Percentiles rank a stretch among this genome's conserved stretches.
Evolutionary conservation across 2,329 filamentous ascomycete species (phyloP).

Genomic region (Fusarium luffae): DNA sequence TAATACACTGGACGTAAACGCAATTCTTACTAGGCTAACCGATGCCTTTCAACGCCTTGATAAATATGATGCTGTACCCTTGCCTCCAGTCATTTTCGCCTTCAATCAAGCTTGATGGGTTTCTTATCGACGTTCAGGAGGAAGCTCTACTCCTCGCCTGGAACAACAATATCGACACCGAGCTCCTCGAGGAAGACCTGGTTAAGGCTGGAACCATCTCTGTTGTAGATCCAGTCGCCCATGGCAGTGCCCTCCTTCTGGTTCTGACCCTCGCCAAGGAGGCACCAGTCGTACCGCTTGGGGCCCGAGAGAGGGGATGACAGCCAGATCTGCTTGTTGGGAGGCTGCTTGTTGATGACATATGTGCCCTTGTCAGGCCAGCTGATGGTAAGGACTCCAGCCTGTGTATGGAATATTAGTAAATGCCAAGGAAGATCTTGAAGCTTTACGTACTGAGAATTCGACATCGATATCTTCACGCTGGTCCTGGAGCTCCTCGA

Average conservation of each 20-base stretch:
- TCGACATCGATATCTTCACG: slow-evolving; percentile 86
- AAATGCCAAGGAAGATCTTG: not conserved
- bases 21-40: slow-evolving; percentile 19
- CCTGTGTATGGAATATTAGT: slow-evolving; percentile 60
- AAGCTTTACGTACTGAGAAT: slow-evolving; percentile 74
- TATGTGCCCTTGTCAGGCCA: slow-evolving; percentile 80
- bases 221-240: slow-evolving; percentile 87
- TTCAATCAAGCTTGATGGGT: slow-evolving; percentile 23
- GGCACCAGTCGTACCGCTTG: slow-evolving; percentile 92
- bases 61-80: slow-evolving; percentile 26
- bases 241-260: slow-evolving; percentile 80
- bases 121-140: slow-evolving; percentile 24
- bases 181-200: slow-evolving; percentile 81
- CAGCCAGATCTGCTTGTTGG: slow-evolving; percentile 98
- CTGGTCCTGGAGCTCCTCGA: slow-evolving; percentile 81
- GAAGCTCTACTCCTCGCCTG: slow-evolving; percentile 45
- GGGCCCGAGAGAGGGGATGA: slow-evolving; percentile 91
- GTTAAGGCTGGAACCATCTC: slow-evolving; percentile 82
- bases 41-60: slow-evolving; percentile 38
- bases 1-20: slow-evolving; percentile 31
- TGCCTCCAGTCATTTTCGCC: slow-evolving; percentile 1
- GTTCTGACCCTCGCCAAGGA: slow-evolving; percentile 73
- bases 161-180: slow-evolving; percentile 67
- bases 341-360: slow-evolving; percentile 97
- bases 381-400: slow-evolving; percentile 84